Base-by-base conservation (phyloP, 2,329 filamentous ascomycete species). In the Nigrospora osmanthi region DNA sequence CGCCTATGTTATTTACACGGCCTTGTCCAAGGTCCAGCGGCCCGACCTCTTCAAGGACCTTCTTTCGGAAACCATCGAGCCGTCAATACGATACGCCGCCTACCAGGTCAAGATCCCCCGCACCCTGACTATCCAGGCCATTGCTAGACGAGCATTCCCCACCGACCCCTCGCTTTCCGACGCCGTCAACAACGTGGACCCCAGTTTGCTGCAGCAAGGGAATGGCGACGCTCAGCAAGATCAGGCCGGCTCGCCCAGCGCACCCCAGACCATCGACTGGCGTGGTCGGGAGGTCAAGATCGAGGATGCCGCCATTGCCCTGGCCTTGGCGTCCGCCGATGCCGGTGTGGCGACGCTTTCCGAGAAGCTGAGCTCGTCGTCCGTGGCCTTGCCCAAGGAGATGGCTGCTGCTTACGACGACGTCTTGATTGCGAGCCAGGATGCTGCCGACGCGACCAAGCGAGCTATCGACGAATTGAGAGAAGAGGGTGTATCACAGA, bases 391-490 rank as follows among this genome's bases (percentile, higher is more conserved):
- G 44, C 75, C 70, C 42, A 80, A 73, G 53, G 87, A 93, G 48
- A 81, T 84, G 57, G 89, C 90, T 11, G 85, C 83, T 10, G 88
- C 88, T 7, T 98, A 97, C 63, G 93, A 98, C 55, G 87, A 86
- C 50, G 83, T 97, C 43, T 80, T 98, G 23, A 88, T 86, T 53
- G 83, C 89, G 17, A 93, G 88, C 53, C 93, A 97, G 65, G 91
- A 98, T 61, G 89, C 88, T 3, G 89, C 91, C 16, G 93, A 98
- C 66, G 89, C 89, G 6, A 93, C 90, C 1, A 94, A 95, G 65
- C 83, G 86, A 55, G 89, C 89, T 11, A 95, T 96, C 48, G 91
- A 97, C 52, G 93, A 97, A 62, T 72, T 96, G 46, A 79, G 80
- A 42, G 82, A 78, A 48, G 93, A 98, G 61, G 87, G 89, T 1